These are phyloP conservation scores for Bruguiera parviflora DNA, from an alignment of 345 rosid species.

Conservation along the genomic window DNA sequence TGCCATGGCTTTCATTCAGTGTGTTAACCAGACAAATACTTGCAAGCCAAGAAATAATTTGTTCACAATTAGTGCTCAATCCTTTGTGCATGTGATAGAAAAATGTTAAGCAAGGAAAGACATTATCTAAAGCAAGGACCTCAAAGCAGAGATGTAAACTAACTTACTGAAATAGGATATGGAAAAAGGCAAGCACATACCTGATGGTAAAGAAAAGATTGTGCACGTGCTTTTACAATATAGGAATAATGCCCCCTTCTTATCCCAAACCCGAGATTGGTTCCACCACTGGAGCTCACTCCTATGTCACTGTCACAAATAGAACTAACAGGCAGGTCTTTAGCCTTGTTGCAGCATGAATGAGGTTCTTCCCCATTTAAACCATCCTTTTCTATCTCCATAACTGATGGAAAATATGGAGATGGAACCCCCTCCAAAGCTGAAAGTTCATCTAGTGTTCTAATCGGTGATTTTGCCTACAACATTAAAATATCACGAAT, in stretches of 20 bases:
- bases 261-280: slow-evolving; percentile 50
- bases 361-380: slow-evolving; percentile 23
- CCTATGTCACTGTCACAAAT: slow-evolving; percentile 7
- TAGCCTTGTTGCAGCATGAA: slow-evolving; percentile 25
- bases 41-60: neutral
- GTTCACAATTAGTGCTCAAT: neutral
- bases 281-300: slow-evolving; percentile 24
- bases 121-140: neutral
- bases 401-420: slow-evolving; percentile 59
- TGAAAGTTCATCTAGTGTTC: slow-evolving; percentile 68
- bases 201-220: slow-evolving; percentile 92
- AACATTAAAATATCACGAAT: slow-evolving; percentile 10
- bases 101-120: too few relatives aligned
- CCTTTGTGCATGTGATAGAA: too few relatives aligned
- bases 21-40: neutral
- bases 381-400: slow-evolving; percentile 37
- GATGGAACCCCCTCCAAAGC: slow-evolving; percentile 62
- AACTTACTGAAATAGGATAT: neutral
- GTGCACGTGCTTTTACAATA: slow-evolving; percentile 67
- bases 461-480: slow-evolving; percentile 80
- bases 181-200: slow-evolving; percentile 28
- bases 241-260: slow-evolving; percentile 62
- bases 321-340: slow-evolving; percentile 24
- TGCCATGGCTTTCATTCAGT: neutral
- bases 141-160: neutral